Evolutionary conservation across 2,329 filamentous ascomycete genomes (phyloP).

Genomic region (Hymenoscyphus salicellus): DNA sequence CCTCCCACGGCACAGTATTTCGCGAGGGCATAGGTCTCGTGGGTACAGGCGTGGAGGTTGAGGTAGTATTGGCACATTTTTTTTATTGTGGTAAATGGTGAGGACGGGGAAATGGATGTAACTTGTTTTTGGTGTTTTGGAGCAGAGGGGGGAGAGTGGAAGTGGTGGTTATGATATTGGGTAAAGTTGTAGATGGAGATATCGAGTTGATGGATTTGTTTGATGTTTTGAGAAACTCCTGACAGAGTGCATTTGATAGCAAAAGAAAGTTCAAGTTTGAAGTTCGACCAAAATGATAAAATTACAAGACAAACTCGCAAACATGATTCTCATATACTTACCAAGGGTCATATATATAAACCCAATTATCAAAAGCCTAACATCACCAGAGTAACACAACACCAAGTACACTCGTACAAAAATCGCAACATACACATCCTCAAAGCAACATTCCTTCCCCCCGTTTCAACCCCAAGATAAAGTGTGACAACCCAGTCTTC

Average conservation of each 20-base stretch:
- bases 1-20: conserved; percentile 29
- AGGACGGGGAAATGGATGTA: not conserved
- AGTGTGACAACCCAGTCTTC: not conserved
- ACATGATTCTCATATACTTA: too few species aligned
- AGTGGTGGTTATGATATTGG: not conserved
- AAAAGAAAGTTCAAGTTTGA: too few species aligned
- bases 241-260: too few species aligned
- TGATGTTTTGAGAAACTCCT: too few species aligned
- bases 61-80: conserved; percentile 35
- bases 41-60: conserved; percentile 32
- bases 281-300: too few species aligned
- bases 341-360: too few species aligned
- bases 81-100: too few species aligned
- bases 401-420: not conserved
- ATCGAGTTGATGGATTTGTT: too few species aligned
- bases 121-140: too few species aligned
- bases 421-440: not conserved
- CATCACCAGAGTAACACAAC: not conserved
- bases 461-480: not conserved
- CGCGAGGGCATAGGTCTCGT: conserved; percentile 30
- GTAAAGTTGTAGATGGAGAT: not conserved
- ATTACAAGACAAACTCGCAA: too few species aligned
- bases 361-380: too few species aligned
- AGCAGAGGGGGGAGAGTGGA: not conserved
- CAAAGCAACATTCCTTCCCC: not conserved